These are phyloP conservation scores for Wickerhamiella alocasiicola DNA, from an alignment of 805 yeast genomes.

Conservation along the genomic window DNA sequence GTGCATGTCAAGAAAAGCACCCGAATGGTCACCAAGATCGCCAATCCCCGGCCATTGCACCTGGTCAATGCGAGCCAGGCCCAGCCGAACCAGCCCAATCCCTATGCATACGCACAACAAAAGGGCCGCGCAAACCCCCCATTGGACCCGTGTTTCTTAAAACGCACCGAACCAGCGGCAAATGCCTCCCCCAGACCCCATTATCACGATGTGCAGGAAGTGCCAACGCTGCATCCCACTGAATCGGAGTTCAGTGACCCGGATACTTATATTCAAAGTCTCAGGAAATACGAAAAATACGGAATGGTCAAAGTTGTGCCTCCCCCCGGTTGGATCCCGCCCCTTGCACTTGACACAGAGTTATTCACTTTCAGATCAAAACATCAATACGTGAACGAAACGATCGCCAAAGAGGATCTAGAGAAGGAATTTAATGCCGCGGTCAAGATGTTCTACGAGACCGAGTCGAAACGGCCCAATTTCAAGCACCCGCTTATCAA, in stretches of 20 bases:
- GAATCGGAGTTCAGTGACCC: conserved; percentile 51
- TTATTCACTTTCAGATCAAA: conserved; percentile 11
- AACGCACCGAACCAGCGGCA: background rate
- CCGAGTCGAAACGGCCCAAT: background rate
- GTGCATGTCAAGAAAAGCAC: background rate
- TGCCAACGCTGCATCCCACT: conserved; percentile 50
- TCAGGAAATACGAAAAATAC: conserved; percentile 33
- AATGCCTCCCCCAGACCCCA: conserved; percentile 1
- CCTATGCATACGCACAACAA: conserved; percentile 7
- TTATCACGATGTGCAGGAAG: conserved; percentile 26
- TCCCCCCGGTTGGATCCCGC: conserved; percentile 38
- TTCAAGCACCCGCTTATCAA: conserved; percentile 52
- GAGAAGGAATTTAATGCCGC: conserved; percentile 6
- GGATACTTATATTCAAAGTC: conserved; percentile 45
- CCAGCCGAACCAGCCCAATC: conserved; percentile 6
- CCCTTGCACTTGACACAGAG: conserved; percentile 26
- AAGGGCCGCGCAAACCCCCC: conserved; percentile 5
- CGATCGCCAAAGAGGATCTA: background rate
- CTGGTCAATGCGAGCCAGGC: background rate
- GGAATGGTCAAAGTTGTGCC: conserved; percentile 73
- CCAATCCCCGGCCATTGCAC: conserved; percentile 5
- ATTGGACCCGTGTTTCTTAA: conserved; percentile 1
- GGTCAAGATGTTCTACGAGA: conserved; percentile 5
- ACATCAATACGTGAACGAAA: conserved; percentile 6
- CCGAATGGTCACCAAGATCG: background rate